Evolutionary conservation across 23 red algal genomes (phyloP).

Genomic region (Gracilariopsis chorda): DNA sequence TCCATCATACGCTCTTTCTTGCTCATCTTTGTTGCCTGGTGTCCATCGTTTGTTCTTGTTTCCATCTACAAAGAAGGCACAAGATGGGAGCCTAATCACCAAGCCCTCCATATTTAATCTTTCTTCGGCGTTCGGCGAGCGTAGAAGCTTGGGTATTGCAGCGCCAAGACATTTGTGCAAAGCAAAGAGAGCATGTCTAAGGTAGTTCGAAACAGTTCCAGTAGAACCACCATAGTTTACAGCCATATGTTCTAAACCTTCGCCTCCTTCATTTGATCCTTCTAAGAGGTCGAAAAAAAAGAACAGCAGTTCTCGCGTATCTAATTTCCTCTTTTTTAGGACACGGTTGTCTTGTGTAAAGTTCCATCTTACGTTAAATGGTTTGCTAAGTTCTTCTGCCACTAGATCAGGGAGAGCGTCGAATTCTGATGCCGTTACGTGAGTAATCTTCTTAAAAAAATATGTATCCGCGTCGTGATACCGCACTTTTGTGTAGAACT

Average conservation of each 20-base stretch:
- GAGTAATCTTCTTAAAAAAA: too few species aligned
- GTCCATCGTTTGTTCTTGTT: slow-evolving; percentile 5
- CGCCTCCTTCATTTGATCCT: not conserved
- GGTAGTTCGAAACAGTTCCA: slow-evolving; percentile 19
- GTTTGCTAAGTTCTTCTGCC: too few species aligned
- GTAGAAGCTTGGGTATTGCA: not conserved
- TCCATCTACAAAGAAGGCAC: slow-evolving; percentile 31
- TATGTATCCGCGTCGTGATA: too few species aligned
- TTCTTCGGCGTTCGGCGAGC: not conserved
- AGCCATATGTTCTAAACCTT: not conserved
- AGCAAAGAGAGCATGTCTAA: slow-evolving; percentile 7
- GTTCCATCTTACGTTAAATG: too few species aligned
- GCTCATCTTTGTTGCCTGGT: not conserved
- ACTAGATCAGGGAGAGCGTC: too few species aligned
- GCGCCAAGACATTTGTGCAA: not conserved
- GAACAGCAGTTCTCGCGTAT: slow-evolving; percentile 23
- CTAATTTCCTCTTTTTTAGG: not conserved
- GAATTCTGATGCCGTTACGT: too few species aligned
- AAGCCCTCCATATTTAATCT: not conserved
- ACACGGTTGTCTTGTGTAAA: too few species aligned
- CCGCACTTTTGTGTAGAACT: too few species aligned
- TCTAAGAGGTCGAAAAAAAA: slow-evolving; percentile 9
- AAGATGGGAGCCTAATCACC: slow-evolving; percentile 5
- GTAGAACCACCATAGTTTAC: not conserved
- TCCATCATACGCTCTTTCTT: slow-evolving; percentile 41